phyloP scores from a whole-genome alignment of 257 asterid species.

The Solanum pennellii region DNA sequence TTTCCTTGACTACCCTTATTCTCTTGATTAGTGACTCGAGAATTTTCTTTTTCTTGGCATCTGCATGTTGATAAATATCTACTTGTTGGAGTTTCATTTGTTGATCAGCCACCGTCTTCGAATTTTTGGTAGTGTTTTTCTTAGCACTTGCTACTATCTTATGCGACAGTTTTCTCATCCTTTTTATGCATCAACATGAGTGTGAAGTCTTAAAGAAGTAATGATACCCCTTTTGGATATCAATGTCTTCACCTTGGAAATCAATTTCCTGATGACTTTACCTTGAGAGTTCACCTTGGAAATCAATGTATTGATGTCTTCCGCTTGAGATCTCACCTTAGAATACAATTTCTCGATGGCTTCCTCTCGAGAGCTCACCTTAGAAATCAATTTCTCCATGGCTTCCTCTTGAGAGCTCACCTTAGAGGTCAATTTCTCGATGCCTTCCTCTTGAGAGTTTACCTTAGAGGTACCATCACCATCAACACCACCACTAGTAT shows the following conservation, averaged over 20 bases:
- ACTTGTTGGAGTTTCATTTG: not conserved
- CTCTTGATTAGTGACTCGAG: not conserved
- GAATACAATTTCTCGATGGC: not conserved
- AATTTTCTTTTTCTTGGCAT: not conserved
- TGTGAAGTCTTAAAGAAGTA: no score
- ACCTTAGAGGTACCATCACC: not conserved
- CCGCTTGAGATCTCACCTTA: not conserved
- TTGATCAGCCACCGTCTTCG: not conserved
- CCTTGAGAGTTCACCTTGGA: not conserved
- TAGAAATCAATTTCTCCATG: no score
- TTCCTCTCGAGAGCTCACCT: not conserved
- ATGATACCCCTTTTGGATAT: not conserved
- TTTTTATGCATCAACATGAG: not conserved
- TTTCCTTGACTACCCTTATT: not conserved
- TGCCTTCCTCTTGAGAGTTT: no score
- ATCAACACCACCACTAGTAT: no score
- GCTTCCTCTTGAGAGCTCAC: no score
- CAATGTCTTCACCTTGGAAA: not conserved
- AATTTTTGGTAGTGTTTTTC: not conserved
- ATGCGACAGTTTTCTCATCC: not conserved
- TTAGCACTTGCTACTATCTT: not conserved
- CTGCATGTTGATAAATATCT: not conserved
- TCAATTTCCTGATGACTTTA: no score
- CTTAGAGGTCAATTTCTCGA: no score
- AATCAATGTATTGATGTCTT: no score